Base-by-base conservation (phyloP, 305 asterid species). In the Fraxinus angustifolia region DNA sequence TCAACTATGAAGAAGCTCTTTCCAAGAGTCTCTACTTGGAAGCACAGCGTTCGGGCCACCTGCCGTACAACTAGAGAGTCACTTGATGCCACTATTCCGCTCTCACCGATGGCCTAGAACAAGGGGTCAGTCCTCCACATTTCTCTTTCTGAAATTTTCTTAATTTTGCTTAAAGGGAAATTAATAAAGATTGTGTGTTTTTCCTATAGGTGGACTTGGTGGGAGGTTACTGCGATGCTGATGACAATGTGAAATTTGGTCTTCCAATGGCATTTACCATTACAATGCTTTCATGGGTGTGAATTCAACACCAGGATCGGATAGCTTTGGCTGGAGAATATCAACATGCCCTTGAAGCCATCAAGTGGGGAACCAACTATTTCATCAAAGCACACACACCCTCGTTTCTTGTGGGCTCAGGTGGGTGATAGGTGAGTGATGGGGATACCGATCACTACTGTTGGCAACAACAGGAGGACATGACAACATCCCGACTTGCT, bases 331-430 rank as follows among this genome's bases (percentile, higher is more conserved):
- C 93, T 50, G 96, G 89, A 14, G 97, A 92, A 79, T 90, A 88
- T 42, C 53, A 73, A 3, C 93, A 92, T 56, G 96, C 98, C 26
- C 88, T 91, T 33, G 92, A 93, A 70, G 97, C 97, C 0, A 92
- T 94, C 77, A 94, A 94, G 78, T 94, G 98, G 97, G 97, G 96
- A 4, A 92, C 97, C n/a, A 96, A 94, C 88, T 93, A 93, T 76
- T 93, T 94, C 95, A 91, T 92, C 67, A 94, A 93, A 85, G 95
- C 97, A 0, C 98, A 92, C 79, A 86, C 91, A 90, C 70, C 97
- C 95, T 14, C 76, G 90, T 81, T 94, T 92, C 36, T 82, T 93
- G 0, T 94, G 98, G 98, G 91, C 92, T 31, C 96, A 94, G 97
- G 98, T 94, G 80, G 97, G 48, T 38, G 48, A 38, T 38, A 38